Evolutionary conservation across 192 early-diverging fungal species (phyloP).

Genomic region (Coemansia sp.): DNA sequence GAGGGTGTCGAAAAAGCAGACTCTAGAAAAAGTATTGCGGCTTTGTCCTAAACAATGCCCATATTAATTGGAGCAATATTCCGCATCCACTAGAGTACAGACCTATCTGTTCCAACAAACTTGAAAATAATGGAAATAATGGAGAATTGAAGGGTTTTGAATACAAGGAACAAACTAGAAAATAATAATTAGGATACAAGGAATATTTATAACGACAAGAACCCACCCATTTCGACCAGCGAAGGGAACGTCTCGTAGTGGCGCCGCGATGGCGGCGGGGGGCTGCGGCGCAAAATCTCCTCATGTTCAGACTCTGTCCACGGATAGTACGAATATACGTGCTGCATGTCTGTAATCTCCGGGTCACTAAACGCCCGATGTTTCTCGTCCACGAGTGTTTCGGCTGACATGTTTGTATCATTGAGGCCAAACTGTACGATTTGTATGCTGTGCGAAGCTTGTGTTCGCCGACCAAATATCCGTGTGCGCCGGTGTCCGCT

Average conservation of each 20-base stretch:
- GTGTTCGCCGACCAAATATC: conserved; percentile 27
- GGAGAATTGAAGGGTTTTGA: neutral
- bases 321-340: conserved; percentile 50
- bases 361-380: conserved; percentile 35
- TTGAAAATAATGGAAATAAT: neutral
- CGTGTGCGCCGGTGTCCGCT: conserved; percentile 16
- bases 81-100: neutral
- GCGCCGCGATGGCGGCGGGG: conserved; percentile 39
- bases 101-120: no score
- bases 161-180: neutral
- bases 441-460: neutral
- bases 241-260: conserved; percentile 50
- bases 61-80: neutral
- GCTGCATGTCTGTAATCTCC: conserved; percentile 21
- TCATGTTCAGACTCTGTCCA: conserved; percentile 51
- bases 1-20: no score
- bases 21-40: neutral
- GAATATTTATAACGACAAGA: conserved; percentile 31
- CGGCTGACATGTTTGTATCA: conserved; percentile 19
- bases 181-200: neutral
- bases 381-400: conserved; percentile 44
- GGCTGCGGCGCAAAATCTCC: conserved; percentile 42
- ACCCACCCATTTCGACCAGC: conserved; percentile 53
- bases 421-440: neutral
- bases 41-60: neutral